These are phyloP conservation scores for Kwoniella newhampshirensis DNA, from an alignment of 768 basidiomycete genomes.

Conservation along the genomic window DNA sequence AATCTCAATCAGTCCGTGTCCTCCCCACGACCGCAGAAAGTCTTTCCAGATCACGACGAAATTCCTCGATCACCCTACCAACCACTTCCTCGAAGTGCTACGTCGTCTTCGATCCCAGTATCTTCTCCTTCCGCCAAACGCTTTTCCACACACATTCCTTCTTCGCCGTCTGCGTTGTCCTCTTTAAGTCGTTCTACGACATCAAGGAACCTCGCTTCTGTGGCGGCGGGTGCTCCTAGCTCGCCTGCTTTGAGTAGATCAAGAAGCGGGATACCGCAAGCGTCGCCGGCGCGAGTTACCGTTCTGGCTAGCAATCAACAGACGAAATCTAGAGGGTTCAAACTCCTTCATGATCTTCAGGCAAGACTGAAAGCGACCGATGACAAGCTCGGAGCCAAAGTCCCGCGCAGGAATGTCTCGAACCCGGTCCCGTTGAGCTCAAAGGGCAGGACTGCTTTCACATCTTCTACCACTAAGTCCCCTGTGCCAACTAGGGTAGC, in stretches of 20 bases:
- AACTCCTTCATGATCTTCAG: constrained; percentile 39
- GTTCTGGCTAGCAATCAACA: constrained; percentile 14
- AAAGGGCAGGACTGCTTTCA: constrained; percentile 5
- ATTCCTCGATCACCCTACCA: constrained; percentile 1
- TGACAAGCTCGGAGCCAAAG: constrained; percentile 38
- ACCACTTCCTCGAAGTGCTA: constrained; percentile 14
- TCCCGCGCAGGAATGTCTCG: constrained; percentile 38
- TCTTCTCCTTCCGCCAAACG: constrained; percentile 25
- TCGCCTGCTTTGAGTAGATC: constrained; percentile 29
- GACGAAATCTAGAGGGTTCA: constrained; percentile 36
- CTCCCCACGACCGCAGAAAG: constrained; percentile 7
- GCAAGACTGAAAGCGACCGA: constrained; percentile 44
- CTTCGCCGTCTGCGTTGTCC: constrained; percentile 30
- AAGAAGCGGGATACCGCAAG: constrained; percentile 7
- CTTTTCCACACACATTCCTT: constrained; percentile 16
- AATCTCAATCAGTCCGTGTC: constrained; percentile 14
- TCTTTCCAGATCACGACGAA: constrained; percentile 5
- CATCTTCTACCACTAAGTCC: not conserved
- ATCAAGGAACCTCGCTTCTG: constrained; percentile 34
- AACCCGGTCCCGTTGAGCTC: constrained; percentile 21
- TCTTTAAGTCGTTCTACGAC: constrained; percentile 36
- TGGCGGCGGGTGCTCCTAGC: constrained; percentile 9
- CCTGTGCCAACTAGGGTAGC: constrained; percentile 9
- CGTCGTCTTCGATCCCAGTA: constrained; percentile 26
- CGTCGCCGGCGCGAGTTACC: constrained; percentile 21